Conservation (phyloP, 306 rosid genomes). For the Medicago arabica region DNA sequence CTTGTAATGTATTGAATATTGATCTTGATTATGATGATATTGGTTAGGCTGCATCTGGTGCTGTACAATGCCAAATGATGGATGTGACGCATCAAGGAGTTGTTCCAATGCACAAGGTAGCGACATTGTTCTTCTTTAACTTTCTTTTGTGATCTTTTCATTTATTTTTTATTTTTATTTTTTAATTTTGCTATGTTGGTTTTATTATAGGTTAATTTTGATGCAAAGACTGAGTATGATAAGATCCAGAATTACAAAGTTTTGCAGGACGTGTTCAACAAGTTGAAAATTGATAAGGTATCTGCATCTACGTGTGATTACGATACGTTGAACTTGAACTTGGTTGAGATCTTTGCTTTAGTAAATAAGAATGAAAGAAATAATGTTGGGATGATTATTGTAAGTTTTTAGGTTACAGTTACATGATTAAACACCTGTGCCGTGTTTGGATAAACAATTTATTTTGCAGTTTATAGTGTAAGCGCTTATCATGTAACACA, state of each 20-base stretch:
- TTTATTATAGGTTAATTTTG: constrained; percentile 79
- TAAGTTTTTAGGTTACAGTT: constrained; percentile 19
- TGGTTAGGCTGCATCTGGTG: constrained; percentile 95
- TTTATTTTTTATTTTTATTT: constrained; percentile 2
- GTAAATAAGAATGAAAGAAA: constrained; percentile 7
- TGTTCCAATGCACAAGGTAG: constrained; percentile 98
- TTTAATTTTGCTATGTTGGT: constrained; percentile 18
- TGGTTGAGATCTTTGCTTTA: constrained; percentile 3
- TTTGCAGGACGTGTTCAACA: constrained; percentile 91
- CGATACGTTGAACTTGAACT: constrained; percentile 15
- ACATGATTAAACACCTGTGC: constrained; percentile 1
- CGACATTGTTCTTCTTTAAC: not conserved
- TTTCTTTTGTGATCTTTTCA: constrained; percentile 11
- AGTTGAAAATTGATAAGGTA: constrained; percentile 87
- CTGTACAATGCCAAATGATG: constrained; percentile 96
- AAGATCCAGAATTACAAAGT: constrained; percentile 97
- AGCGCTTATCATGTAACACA: too few relatives aligned
- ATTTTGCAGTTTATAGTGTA: too few relatives aligned
- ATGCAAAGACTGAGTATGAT: constrained; percentile 90
- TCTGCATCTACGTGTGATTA: constrained; percentile 5
- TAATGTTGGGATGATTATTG: constrained; percentile 15
- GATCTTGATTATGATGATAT: constrained; percentile 34
- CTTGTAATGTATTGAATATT: constrained; percentile 12
- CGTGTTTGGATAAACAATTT: too few relatives aligned
- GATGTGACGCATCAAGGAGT: constrained; percentile 86